phyloP scores from a whole-genome alignment of 1,284 basidiomycete species.

The Tylopilus orsonianus region DNA sequence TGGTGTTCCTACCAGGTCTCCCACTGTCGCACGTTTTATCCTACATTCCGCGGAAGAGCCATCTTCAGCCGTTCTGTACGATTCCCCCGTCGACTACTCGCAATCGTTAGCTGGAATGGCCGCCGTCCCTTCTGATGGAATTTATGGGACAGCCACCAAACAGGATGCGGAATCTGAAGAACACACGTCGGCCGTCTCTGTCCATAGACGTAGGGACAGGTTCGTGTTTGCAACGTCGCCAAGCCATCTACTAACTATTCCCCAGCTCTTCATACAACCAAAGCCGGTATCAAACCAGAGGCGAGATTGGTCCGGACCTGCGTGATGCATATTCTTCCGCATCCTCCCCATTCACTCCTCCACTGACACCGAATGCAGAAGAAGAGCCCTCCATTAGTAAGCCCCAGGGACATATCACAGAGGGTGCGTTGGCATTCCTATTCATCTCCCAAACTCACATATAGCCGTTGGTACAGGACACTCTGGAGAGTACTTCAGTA shows the following conservation, averaged over 20 bases:
- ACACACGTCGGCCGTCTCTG: neutral
- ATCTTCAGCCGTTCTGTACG: neutral
- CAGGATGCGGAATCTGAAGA: neutral
- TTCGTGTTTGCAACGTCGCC: neutral
- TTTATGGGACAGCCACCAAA: neutral
- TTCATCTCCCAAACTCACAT: neutral
- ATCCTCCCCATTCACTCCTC: neutral
- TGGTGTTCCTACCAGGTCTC: neutral
- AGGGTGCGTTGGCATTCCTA: too few species aligned
- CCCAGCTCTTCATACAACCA: conserved; percentile 1
- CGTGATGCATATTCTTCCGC: neutral
- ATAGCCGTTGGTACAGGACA: neutral
- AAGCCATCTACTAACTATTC: neutral
- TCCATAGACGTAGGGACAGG: conserved; percentile 1
- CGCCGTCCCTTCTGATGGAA: neutral
- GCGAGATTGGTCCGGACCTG: neutral
- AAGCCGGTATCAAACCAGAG: neutral
- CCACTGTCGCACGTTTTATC: neutral
- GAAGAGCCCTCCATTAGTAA: neutral
- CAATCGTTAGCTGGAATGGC: neutral
- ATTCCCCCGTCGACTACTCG: neutral
- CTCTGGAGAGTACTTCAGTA: neutral
- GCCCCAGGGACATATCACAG: too few species aligned
- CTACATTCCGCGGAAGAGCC: neutral
- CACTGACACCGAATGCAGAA: neutral